Evolutionary conservation across 768 basidiomycete genomes (phyloP).

Genomic region (Tulasnella sp.): DNA sequence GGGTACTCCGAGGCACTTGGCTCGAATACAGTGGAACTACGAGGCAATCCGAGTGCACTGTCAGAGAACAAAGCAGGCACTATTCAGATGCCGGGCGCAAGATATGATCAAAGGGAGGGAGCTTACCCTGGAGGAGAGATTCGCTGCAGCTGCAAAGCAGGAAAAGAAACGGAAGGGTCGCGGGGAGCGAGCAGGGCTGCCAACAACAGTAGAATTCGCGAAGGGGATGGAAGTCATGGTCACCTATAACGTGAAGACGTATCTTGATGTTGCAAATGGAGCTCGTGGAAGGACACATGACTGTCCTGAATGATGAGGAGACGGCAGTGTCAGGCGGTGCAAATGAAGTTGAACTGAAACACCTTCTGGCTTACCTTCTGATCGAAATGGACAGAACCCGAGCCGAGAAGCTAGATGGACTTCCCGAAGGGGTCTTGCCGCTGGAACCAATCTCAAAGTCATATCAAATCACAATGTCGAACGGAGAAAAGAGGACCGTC

Average conservation of each 20-base stretch:
- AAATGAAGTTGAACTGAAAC: constrained; percentile 25
- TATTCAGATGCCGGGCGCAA: constrained; percentile 31
- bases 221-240: constrained; percentile 38
- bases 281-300: constrained; percentile 30
- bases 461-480: constrained; percentile 26
- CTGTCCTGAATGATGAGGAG: constrained; percentile 34
- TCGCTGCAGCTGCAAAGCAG: constrained; percentile 17
- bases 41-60: constrained; percentile 25
- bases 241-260: constrained; percentile 33
- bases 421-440: constrained; percentile 32
- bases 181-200: constrained; percentile 31
- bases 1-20: constrained; percentile 35
- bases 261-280: constrained; percentile 38
- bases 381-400: constrained; percentile 25
- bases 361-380: constrained; percentile 31
- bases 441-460: constrained; percentile 26
- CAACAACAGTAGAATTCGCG: constrained; percentile 32
- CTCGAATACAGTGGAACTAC: constrained; percentile 35
- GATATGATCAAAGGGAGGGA: constrained; percentile 27
- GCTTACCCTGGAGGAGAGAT: constrained; percentile 15
- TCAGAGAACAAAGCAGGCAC: constrained; percentile 25
- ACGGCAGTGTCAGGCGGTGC: constrained; percentile 27
- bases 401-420: constrained; percentile 26
- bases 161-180: constrained; percentile 35
- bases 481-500: not conserved